phyloP scores from a whole-genome alignment of 257 asterid species.

The Solanum boliviense region DNA sequence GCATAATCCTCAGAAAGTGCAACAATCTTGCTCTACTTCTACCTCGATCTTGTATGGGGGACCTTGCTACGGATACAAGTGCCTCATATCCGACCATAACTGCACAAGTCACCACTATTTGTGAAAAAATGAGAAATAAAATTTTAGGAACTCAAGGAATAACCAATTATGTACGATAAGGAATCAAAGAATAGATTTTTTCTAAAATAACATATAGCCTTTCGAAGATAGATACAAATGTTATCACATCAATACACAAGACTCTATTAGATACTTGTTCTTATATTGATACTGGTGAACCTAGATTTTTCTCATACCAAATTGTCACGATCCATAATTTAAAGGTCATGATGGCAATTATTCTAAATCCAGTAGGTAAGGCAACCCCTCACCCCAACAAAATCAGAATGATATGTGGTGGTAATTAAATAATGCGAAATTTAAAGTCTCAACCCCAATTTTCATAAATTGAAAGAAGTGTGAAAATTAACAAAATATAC shows the following conservation, averaged over 20 bases:
- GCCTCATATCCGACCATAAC: not conserved
- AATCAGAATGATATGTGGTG: too few species aligned
- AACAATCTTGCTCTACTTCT: too few species aligned
- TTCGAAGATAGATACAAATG: not conserved
- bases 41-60: too few species aligned
- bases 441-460: too few species aligned
- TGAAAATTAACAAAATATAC: too few species aligned
- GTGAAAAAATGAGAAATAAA: not conserved
- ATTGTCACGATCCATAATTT: not conserved
- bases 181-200: not conserved
- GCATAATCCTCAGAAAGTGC: too few species aligned
- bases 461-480: too few species aligned
- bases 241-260: not conserved
- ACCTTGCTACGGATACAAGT: not conserved
- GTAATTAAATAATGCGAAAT: too few species aligned
- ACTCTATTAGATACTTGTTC: not conserved
- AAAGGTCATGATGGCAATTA: not conserved
- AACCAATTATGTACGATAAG: not conserved
- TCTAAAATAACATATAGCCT: not conserved
- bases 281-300: not conserved
- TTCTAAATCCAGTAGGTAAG: not conserved
- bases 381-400: not conserved
- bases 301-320: not conserved
- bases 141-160: not conserved
- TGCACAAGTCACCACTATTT: not conserved